A percentile compares a stretch with the other conserved stretches of the same genome.
These are phyloP conservation scores for Myochromella boudieri DNA, from an alignment of 768 basidiomycete genomes.

Conservation along the genomic window DNA sequence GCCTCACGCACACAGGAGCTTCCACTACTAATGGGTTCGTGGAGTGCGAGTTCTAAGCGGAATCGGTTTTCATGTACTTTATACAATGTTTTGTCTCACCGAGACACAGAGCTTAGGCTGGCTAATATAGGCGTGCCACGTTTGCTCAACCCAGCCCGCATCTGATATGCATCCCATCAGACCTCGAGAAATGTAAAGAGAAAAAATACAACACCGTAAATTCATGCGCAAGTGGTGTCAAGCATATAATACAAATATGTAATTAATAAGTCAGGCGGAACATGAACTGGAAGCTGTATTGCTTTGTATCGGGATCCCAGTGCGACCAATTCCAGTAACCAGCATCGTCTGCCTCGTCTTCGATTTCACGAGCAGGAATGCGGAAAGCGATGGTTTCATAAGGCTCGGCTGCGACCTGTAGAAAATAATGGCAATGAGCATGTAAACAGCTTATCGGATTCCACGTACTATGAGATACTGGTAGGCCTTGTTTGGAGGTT, in stretches of 20 bases:
- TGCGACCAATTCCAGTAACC: slow-evolving; percentile 97
- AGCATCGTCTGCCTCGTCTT: slow-evolving; percentile 89
- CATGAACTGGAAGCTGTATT: slow-evolving; percentile 98
- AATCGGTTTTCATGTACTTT: not conserved
- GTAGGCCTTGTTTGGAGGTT: slow-evolving; percentile 93
- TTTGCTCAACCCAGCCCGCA: no score
- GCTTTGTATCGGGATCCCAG: slow-evolving; percentile 99
- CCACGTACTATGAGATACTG: slow-evolving; percentile 92
- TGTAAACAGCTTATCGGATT: not conserved
- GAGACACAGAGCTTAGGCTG: no score
- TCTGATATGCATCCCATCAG: not conserved
- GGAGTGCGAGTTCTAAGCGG: slow-evolving; percentile 22
- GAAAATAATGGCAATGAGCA: slow-evolving; percentile 14
- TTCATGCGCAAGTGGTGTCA: not conserved
- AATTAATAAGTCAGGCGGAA: slow-evolving; percentile 60
- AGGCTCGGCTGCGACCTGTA: slow-evolving; percentile 95
- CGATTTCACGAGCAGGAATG: slow-evolving; percentile 95
- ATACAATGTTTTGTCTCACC: no score
- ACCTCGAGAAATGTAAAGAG: slow-evolving; percentile 3
- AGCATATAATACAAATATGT: no score
- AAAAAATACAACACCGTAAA: slow-evolving; percentile 21
- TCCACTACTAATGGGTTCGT: slow-evolving; percentile 24
- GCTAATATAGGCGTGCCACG: no score
- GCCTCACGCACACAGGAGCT: slow-evolving; percentile 29
- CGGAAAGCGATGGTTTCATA: slow-evolving; percentile 99